phyloP scores from a whole-genome alignment of 306 rosid species.

The Fragaria nilgerrensis region DNA sequence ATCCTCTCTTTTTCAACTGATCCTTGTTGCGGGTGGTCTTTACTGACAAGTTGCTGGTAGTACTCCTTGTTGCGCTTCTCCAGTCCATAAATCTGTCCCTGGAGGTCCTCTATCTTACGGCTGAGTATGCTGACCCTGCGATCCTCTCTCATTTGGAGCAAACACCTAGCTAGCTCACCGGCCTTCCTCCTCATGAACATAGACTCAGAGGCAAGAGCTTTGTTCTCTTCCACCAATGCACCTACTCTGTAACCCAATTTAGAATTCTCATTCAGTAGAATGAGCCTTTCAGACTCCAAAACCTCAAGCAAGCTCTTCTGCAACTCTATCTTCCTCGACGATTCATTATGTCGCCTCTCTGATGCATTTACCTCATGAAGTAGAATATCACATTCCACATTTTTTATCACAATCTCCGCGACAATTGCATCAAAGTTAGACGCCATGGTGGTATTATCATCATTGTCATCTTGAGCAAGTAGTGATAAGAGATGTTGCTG shows the following conservation, averaged over 20 bases:
- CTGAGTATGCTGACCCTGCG: slow-evolving; percentile 73
- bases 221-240: slow-evolving; percentile 71
- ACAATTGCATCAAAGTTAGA: slow-evolving; percentile 39
- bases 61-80: slow-evolving; percentile 90
- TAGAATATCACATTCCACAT: slow-evolving; percentile 59
- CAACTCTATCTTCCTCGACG: slow-evolving; percentile 65
- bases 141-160: slow-evolving; percentile 81
- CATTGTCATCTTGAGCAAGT: not conserved
- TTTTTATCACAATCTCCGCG: slow-evolving; percentile 73
- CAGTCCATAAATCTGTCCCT: slow-evolving; percentile 73
- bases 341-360: slow-evolving; percentile 58
- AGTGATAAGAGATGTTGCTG: slow-evolving; percentile 31
- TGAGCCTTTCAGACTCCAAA: slow-evolving; percentile 86
- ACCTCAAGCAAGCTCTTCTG: slow-evolving; percentile 91
- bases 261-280: slow-evolving; percentile 79
- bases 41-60: slow-evolving; percentile 54
- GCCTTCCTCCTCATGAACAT: slow-evolving; percentile 65
- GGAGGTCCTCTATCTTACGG: slow-evolving; percentile 79
- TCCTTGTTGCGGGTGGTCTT: slow-evolving; percentile 19
- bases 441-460: not conserved
- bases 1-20: slow-evolving; percentile 5
- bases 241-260: slow-evolving; percentile 55
- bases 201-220: slow-evolving; percentile 64
- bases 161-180: slow-evolving; percentile 72
- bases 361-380: slow-evolving; percentile 48